Conservation (phyloP, 2,329 filamentous ascomycete genomes). For the Lasiodiplodia sp. region DNA sequence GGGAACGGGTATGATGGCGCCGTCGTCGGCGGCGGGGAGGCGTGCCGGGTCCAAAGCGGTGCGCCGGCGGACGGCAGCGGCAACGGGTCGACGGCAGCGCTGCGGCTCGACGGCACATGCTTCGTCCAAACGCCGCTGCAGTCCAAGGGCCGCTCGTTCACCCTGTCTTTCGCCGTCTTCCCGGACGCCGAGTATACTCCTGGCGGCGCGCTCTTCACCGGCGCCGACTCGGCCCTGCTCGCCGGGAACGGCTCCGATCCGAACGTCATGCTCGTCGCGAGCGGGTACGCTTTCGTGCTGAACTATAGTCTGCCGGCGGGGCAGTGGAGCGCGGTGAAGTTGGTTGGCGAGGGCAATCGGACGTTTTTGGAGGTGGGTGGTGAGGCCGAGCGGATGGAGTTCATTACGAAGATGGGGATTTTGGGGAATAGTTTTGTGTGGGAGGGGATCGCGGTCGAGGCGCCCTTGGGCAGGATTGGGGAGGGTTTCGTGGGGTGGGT, state of each 20-base stretch:
- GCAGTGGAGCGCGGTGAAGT: conserved; percentile 45
- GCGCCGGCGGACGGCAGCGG: conserved; percentile 34
- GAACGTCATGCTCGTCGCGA: conserved; percentile 50
- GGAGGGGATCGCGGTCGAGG: conserved; percentile 56
- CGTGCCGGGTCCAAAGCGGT: conserved; percentile 37
- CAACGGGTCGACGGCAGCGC: conserved; percentile 34
- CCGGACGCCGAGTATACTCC: conserved; percentile 39
- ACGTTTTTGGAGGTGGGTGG: conserved; percentile 48
- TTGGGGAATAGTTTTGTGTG: conserved; percentile 52
- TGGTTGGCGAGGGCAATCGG: conserved; percentile 46
- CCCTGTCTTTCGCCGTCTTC: conserved; percentile 55
- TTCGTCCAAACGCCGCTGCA: conserved; percentile 55
- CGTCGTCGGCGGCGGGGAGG: conserved; percentile 32
- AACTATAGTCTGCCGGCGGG: conserved; percentile 51
- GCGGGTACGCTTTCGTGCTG: conserved; percentile 49
- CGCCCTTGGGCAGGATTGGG: conserved; percentile 45
- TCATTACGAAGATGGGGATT: conserved; percentile 53
- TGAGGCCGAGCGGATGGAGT: conserved; percentile 39
- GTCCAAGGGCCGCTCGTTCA: conserved; percentile 66
- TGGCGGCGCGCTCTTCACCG: conserved; percentile 41
- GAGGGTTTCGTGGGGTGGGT: conserved; percentile 28
- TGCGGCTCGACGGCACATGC: conserved; percentile 50
- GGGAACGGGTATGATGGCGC: conserved; percentile 52
- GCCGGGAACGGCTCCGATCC: conserved; percentile 31
- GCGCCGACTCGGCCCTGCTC: conserved; percentile 53